Base-by-base conservation (phyloP, 148 eudicot species). In the Gaultheria prostrata region DNA sequence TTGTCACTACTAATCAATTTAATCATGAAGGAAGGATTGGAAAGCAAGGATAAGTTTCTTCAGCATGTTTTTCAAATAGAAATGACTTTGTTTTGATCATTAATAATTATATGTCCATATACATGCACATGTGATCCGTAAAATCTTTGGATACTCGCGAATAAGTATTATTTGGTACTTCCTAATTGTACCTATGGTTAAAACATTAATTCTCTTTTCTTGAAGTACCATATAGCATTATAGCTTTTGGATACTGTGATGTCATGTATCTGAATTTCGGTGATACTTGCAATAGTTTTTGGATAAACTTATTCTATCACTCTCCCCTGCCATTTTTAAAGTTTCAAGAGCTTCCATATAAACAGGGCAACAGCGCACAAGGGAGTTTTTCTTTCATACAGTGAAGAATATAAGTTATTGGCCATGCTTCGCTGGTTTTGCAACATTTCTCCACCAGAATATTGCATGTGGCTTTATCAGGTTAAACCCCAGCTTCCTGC, bases 381-480 rank as follows among this genome's bases (percentile, higher is more conserved):
- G 84, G 17, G 81, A 87, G 39, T 93, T 93, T 90, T 56, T 90
- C 93, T 83, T 89, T 95, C 98, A 95, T 95, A 84, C 87, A 92
- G 75, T 84, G 86, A 84, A 95, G 97, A 84, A 95, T 86, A 77
- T 89, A 87, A 69, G 77, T 82, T 59, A 93, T 87, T 85, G 91
- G 89, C 89, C 86, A 81, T 82, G 88, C 87, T 83, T 91, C 91
- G 57, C 90, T 87, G 75, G 85, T 85, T 83, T 86, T 92, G 87
- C 95, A 86, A 77, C 89, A 93, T 50, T 89, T 89, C 82, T 92
- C 93, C 57, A 93, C 87, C 88, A 95, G 79, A 83, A 93, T 95
- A 84, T 95, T 95, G 88, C 98, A 95, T 45, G 94, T 85, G 48
- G 98, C 94, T 87, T 95, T 95, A 85, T 95, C 98, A 82, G 98